These are phyloP conservation scores for Candida dajiaensis DNA, from an alignment of 805 yeast species.

Conservation along the genomic window DNA sequence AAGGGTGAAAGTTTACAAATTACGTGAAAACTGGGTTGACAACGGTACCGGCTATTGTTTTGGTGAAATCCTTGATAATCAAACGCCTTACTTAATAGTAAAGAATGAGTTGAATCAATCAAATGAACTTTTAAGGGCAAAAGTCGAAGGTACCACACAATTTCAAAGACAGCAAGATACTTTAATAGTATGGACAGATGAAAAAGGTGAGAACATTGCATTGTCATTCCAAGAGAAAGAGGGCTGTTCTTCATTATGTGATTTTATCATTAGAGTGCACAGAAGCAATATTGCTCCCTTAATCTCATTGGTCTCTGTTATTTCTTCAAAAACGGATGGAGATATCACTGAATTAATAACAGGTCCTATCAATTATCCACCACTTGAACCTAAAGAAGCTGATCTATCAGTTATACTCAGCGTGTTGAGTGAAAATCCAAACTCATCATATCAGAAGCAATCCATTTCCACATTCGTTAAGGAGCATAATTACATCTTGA, in stretches of 20 bases:
- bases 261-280: slow-evolving; percentile 67
- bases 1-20: slow-evolving; percentile 85
- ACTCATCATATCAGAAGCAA: slow-evolving; percentile 57
- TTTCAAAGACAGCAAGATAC: slow-evolving; percentile 95
- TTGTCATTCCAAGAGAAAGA: slow-evolving; percentile 86
- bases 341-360: slow-evolving; percentile 74
- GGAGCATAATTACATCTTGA: slow-evolving; percentile 45
- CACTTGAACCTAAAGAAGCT: slow-evolving; percentile 40
- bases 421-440: slow-evolving; percentile 45
- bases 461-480: slow-evolving; percentile 52
- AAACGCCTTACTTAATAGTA: slow-evolving; percentile 60
- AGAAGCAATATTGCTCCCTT: slow-evolving; percentile 47
- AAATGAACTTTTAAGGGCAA: slow-evolving; percentile 56
- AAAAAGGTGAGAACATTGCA: slow-evolving; percentile 69
- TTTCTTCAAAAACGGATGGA: slow-evolving; percentile 37
- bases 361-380: slow-evolving; percentile 73
- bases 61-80: slow-evolving; percentile 46
- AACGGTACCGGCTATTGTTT: slow-evolving; percentile 88
- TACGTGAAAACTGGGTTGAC: slow-evolving; percentile 84
- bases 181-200: slow-evolving; percentile 88
- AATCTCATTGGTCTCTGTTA: slow-evolving; percentile 69
- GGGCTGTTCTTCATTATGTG: slow-evolving; percentile 82
- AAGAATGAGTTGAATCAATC: slow-evolving; percentile 59
- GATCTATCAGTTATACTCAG: slow-evolving; percentile 50
- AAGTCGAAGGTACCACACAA: slow-evolving; percentile 68